Percentiles rank a stretch among this genome's conserved stretches.
Evolutionary conservation across 352 stramenopile species (phyloP).

Genomic region (Pythium chondricola): DNA sequence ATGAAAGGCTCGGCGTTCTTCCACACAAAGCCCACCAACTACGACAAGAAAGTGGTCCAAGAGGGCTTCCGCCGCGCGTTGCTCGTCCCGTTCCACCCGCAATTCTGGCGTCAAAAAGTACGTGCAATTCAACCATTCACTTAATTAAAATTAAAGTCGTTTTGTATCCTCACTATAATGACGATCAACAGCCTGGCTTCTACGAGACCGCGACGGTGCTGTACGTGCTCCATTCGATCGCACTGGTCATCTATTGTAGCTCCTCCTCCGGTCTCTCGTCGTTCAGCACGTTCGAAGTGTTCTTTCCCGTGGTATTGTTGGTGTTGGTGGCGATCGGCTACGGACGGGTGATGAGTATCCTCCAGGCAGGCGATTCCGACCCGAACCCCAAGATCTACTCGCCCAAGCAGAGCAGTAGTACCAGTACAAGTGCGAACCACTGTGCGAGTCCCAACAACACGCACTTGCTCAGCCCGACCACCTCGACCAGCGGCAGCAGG

Average conservation of each 20-base stretch:
- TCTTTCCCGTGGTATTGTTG: conserved; percentile 49
- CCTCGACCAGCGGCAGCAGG: neutral
- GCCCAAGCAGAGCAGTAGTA: conserved; percentile 8
- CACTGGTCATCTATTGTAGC: conserved; percentile 49
- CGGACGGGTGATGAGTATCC: conserved; percentile 62
- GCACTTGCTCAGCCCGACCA: neutral
- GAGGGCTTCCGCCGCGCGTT: conserved; percentile 62
- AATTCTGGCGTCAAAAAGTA: conserved; percentile 73
- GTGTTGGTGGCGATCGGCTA: conserved; percentile 70
- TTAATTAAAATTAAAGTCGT: no score
- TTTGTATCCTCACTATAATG: no score
- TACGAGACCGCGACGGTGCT: conserved; percentile 53
- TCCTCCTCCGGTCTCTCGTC: conserved; percentile 31
- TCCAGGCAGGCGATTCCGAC: conserved; percentile 54
- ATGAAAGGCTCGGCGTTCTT: conserved; percentile 86
- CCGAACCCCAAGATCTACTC: conserved; percentile 54
- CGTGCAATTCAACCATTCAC: no score
- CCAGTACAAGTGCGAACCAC: neutral
- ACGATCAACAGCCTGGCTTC: conserved; percentile 47
- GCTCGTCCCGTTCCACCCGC: conserved; percentile 62
- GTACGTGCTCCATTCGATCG: conserved; percentile 45
- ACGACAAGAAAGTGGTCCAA: conserved; percentile 76
- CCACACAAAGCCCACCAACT: conserved; percentile 76
- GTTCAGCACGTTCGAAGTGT: conserved; percentile 66
- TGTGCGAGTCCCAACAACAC: neutral